Base-by-base conservation (phyloP, 2,329 filamentous ascomycete species). In the Rutstroemia sp. region DNA sequence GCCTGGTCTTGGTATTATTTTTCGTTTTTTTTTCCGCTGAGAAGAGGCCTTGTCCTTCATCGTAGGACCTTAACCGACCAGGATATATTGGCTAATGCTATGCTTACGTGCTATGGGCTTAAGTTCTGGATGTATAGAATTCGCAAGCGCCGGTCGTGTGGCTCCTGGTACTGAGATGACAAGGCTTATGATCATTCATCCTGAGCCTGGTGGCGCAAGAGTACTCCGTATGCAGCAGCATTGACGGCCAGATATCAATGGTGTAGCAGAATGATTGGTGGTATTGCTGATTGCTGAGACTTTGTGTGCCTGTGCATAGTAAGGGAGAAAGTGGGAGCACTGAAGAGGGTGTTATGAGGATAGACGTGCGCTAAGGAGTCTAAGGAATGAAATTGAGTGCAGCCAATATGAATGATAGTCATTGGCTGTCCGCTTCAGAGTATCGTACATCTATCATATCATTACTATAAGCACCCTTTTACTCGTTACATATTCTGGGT, bases 161-260 rank as follows among this genome's bases (percentile, higher is more conserved):
- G 16, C 41, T 53, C 19, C 42, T 42, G 21, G 52, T 18, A 49
- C 34, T 37, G 52, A 37, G 21, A 49, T 38, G 52, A 39, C 52
- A 46, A 46, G 42, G 42, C 42, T 46, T 54, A 39, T 55, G 52
- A 44, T 55, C 52, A 55, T 50, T 49, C 52, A 49, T 21, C 52
- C n/a, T n/a, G 30, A 54, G 47, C 37, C 49, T 12, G 49, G 49
- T 23, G 52, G 44, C 52, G 52, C 9, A 49, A 49, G 44, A 54
- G 44, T n/a, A 14, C 52, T 49, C 21, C 44, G 34, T 42, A 54
- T 49, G 52, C 44, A 54, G 42, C 23, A 49, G 52, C 52, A 49
- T 46, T 27, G 37, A 42, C 38, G 16, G 5, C 30, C 30, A 34
- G 30, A 41, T 39, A 9, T 34, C 23, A 16, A 21, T 46, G 34